A percentile compares a stretch with the other conserved stretches of the same genome.
phyloP scores from a whole-genome alignment of 2,329 filamentous ascomycete species.

The Claviceps fusiformis region DNA sequence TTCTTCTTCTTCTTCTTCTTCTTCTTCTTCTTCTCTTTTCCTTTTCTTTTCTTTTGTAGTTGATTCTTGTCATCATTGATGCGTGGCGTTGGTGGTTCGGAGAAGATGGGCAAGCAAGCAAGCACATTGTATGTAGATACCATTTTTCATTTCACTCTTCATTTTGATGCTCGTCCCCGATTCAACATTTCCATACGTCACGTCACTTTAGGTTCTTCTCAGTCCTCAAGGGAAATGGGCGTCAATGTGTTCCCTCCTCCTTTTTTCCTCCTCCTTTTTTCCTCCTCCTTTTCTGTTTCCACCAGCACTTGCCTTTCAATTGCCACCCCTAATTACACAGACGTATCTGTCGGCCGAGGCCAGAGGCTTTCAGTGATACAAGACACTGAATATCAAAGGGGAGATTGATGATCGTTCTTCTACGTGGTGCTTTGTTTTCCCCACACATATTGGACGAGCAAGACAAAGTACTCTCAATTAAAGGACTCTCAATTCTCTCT shows the following conservation, averaged over 20 bases:
- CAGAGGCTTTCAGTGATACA: neutral
- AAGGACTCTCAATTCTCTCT: neutral
- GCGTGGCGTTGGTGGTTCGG: neutral
- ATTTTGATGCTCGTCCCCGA: neutral
- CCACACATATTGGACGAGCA: neutral
- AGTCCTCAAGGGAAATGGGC: neutral
- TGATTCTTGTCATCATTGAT: neutral
- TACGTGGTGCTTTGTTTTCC: neutral
- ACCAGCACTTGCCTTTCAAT: neutral
- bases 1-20: neutral
- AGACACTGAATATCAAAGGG: neutral
- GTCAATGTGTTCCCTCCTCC: neutral
- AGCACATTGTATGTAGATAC: neutral
- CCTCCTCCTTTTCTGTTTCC: neutral
- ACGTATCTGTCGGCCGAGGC: neutral
- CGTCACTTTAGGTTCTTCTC: neutral
- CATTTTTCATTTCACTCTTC: neutral
- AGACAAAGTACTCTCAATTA: neutral
- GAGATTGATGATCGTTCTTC: neutral
- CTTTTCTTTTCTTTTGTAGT: neutral
- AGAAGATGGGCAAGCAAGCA: neutral
- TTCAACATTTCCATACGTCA: neutral
- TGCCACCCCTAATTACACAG: neutral
- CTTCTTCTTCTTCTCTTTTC: neutral
- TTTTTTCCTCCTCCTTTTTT: too few species aligned